Percentiles rank a stretch among this genome's conserved stretches.
These are phyloP conservation scores for Clarireedia homoeocarpa DNA, from an alignment of 2,329 filamentous ascomycete genomes.

Conservation along the genomic window DNA sequence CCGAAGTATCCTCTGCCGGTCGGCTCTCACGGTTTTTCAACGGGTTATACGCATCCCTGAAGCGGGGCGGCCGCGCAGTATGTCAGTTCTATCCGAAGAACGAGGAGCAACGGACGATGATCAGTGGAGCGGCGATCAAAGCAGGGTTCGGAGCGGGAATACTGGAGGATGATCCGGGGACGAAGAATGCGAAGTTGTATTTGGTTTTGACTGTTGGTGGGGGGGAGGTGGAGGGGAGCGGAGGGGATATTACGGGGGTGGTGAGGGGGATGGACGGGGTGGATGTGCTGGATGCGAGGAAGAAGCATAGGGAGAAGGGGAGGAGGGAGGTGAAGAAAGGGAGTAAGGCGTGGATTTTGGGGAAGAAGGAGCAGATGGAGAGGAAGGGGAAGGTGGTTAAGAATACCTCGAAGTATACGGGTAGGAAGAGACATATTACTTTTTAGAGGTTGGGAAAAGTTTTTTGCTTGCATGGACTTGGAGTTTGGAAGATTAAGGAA, in stretches of 20 bases:
- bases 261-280: constrained; percentile 85
- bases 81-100: constrained; percentile 99
- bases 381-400: constrained; percentile 93
- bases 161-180: constrained; percentile 89
- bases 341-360: constrained; percentile 74
- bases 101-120: constrained; percentile 84
- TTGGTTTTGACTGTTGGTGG: constrained; percentile 85
- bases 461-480: constrained; percentile 18
- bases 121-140: constrained; percentile 79
- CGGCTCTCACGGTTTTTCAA: constrained; percentile 84
- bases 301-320: constrained; percentile 39
- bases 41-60: constrained; percentile 76
- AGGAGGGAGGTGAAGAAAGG: constrained; percentile 64
- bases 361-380: constrained; percentile 90
- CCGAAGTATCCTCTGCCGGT: constrained; percentile 72
- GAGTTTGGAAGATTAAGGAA: constrained; percentile 18
- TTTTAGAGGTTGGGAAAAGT: constrained; percentile 45
- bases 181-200: constrained; percentile 96
- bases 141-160: constrained; percentile 94
- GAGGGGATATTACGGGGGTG: constrained; percentile 78
- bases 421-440: constrained; percentile 70
- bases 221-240: constrained; percentile 35
- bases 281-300: constrained; percentile 65
- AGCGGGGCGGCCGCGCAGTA: constrained; percentile 79
- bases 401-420: constrained; percentile 85